These are phyloP conservation scores for Thinopyrum elongatum DNA, from an alignment of 176 grass and related monocot species.

Conservation along the genomic window DNA sequence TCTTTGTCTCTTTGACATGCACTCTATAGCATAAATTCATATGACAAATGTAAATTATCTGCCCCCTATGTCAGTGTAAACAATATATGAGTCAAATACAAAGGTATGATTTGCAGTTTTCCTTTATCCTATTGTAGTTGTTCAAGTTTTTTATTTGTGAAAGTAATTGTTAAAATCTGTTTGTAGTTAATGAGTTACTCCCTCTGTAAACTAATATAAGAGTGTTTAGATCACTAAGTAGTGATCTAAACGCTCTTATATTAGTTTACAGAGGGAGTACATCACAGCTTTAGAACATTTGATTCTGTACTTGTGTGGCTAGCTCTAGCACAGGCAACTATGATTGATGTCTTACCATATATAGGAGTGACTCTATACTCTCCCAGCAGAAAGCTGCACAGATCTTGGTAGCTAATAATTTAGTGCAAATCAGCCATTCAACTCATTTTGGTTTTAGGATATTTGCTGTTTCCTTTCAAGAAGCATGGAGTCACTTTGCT, in stretches of 20 bases:
- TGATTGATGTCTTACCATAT: conserved; percentile 5
- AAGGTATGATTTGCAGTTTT: conserved; percentile 10
- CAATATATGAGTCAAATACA: conserved; percentile 21
- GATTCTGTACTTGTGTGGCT: neutral
- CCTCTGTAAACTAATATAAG: too few species aligned
- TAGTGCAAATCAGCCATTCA: neutral
- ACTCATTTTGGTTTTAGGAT: conserved; percentile 9
- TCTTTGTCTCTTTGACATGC: neutral
- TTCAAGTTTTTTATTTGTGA: neutral
- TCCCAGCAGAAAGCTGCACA: neutral
- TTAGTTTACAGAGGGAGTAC: too few species aligned
- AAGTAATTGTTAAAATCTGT: neutral
- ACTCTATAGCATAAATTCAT: neutral
- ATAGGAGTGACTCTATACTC: neutral
- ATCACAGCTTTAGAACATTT: neutral
- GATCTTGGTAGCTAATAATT: neutral
- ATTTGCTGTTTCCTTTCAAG: neutral
- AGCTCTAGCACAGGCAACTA: neutral
- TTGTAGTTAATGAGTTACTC: neutral
- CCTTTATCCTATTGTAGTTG: neutral
- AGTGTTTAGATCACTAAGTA: too few species aligned
- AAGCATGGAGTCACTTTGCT: conserved; percentile 6
- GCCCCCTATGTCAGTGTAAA: conserved; percentile 8
- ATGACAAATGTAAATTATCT: conserved; percentile 20
- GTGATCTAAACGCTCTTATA: too few species aligned